Base-by-base conservation (phyloP, 2,329 filamentous ascomycete species). In the Aspergillus unguis region DNA sequence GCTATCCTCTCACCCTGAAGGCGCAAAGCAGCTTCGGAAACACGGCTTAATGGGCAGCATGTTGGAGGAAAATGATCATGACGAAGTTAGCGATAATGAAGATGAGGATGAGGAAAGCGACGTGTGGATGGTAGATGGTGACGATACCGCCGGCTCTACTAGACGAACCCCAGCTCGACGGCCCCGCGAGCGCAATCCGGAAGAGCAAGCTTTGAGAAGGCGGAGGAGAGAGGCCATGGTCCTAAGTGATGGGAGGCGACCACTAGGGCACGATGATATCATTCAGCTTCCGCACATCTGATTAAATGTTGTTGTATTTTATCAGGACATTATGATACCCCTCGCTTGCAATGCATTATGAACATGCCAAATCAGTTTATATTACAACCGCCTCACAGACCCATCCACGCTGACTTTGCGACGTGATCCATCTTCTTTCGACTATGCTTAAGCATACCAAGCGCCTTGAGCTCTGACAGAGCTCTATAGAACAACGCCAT, bases 371-470 rank as follows among this genome's bases (percentile, higher is more conserved):
- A 50, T 51, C 42, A 49, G 46, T 41, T 40, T 58, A 51, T 50
- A 45, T 50, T 52, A 56, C 49, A 64, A 40, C 65, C 52, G 7
- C 7, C 48, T 65, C 46, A 72, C 36, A 72, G 48, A 1, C 92
- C 94, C 68, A 88, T 91, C 84, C 86, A 89, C 47, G 79, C 75
- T 33, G 91, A 79, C 76, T 96, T 97, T 36, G 90, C 86, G 61
- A 97, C 77, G 72, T 97, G 92, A 68, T 97, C 94, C 26, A 85
- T 84, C 78, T 95, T 96, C 78, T 92, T 96, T 73, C 87, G 88
- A 65, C 87, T 97, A 56, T 82, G 80, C 75, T 94, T 96, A 56
- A 97, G 81, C 72, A 96, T 87, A 6, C 94, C 94, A 64, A 99
- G 78, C 49, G 86, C 83, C 69, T 86, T 87, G 68, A 99, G 72